Conservation (phyloP, 228 moss, liverwort and hornwort genomes). For the Sphagnum fallax region DNA sequence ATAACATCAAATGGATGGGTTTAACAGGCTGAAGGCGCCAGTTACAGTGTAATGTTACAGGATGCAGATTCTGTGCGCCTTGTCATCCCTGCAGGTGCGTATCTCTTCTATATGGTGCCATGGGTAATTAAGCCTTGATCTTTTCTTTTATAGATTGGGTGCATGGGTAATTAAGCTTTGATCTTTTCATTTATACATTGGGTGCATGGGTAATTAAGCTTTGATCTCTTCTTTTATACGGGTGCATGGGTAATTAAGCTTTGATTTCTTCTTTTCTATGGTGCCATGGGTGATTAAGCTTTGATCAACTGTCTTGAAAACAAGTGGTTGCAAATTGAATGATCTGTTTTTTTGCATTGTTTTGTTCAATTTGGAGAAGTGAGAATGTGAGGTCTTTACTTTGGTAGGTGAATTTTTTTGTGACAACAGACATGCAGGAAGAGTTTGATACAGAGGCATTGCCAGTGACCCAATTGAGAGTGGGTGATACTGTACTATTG, state of each 20-base stretch:
- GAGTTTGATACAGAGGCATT: slow-evolving; percentile 25
- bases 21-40: slow-evolving; percentile 44
- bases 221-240: not conserved
- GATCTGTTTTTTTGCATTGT: too few species aligned
- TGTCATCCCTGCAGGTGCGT: slow-evolving; percentile 37
- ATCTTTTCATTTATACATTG: not conserved
- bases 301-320: too few species aligned
- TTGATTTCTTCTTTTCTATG: not conserved
- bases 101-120: not conserved
- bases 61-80: slow-evolving; percentile 86
- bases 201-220: not conserved
- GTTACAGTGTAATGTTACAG: slow-evolving; percentile 74
- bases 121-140: not conserved
- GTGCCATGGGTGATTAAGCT: not conserved
- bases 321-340: too few species aligned
- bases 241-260: not conserved
- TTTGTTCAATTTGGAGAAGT: not conserved
- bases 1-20: not conserved
- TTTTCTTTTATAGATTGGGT: not conserved
- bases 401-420: not conserved
- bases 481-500: slow-evolving; percentile 31
- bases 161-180: not conserved
- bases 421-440: slow-evolving; percentile 20
- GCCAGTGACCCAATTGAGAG: slow-evolving; percentile 31
- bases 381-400: not conserved